A percentile compares a stretch with the other conserved stretches of the same genome.
These are phyloP conservation scores for Alternaria incomplexa DNA, from an alignment of 2,329 filamentous ascomycete genomes.

Conservation along the genomic window DNA sequence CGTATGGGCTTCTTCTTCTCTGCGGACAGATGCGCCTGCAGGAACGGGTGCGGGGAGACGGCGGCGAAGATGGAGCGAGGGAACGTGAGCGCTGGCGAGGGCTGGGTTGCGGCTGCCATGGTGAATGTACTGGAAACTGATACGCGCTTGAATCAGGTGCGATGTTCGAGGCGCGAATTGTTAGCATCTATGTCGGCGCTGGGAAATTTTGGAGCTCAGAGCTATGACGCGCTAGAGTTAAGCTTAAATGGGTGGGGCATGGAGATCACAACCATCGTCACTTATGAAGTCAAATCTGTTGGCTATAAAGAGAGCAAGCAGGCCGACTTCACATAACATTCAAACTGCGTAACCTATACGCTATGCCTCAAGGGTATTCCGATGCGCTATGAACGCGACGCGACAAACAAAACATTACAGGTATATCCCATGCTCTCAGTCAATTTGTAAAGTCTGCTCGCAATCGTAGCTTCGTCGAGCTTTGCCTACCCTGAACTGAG, in stretches of 20 bases:
- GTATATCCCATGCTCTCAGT: background rate
- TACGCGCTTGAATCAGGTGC: background rate
- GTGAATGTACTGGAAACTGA: background rate
- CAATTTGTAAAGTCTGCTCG: background rate
- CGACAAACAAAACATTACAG: background rate
- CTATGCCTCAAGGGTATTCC: background rate
- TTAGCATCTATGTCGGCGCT: conserved; percentile 1
- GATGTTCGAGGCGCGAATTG: background rate
- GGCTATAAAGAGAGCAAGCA: background rate
- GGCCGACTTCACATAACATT: background rate
- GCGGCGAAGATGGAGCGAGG: conserved; percentile 80
- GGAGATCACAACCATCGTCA: conserved; percentile 4
- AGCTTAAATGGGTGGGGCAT: conserved; percentile 21
- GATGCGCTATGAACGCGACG: background rate
- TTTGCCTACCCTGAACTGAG: conserved; percentile 22
- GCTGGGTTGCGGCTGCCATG: conserved; percentile 31
- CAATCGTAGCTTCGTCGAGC: background rate
- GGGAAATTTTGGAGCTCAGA: conserved; percentile 37
- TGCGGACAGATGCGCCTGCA: conserved; percentile 84
- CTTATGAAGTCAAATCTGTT: background rate
- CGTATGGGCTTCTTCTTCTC: conserved; percentile 65
- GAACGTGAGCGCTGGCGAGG: conserved; percentile 54
- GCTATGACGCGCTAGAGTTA: conserved; percentile 29
- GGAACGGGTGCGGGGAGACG: conserved; percentile 85
- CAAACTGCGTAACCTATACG: background rate